Evolutionary conservation across 208 protist genomes (phyloP).

Genomic region (Trypanosoma mega): DNA sequence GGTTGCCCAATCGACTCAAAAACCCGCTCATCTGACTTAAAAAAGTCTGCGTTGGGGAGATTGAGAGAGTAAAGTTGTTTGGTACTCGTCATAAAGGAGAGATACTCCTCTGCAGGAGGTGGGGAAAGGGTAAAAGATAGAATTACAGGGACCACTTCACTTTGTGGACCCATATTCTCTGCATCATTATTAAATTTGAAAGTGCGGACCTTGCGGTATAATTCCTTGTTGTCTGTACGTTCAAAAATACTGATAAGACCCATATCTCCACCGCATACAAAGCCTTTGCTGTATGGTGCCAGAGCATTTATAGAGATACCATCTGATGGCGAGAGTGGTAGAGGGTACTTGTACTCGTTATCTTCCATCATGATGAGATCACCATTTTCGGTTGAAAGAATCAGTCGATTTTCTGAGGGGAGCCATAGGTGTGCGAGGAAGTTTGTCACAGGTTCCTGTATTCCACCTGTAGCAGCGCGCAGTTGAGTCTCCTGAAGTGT

Average conservation of each 20-base stretch:
- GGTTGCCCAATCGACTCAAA: constrained; percentile 91
- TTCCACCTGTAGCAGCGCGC: constrained; percentile 46
- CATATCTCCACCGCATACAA: constrained; percentile 94
- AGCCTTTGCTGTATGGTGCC: constrained; percentile 91
- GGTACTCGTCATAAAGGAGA: constrained; percentile 91
- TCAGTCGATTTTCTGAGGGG: constrained; percentile 74
- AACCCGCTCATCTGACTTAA: constrained; percentile 88
- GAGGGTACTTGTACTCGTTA: constrained; percentile 81
- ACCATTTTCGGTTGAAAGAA: constrained; percentile 92
- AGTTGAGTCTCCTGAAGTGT: constrained; percentile 76
- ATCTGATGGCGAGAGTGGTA: constrained; percentile 86
- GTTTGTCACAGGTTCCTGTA: constrained; percentile 74
- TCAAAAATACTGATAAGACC: constrained; percentile 94
- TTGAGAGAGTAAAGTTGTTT: constrained; percentile 94
- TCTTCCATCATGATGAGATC: constrained; percentile 94
- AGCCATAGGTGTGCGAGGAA: constrained; percentile 95
- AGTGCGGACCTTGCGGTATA: constrained; percentile 93
- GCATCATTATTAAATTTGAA: constrained; percentile 86
- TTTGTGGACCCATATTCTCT: constrained; percentile 31
- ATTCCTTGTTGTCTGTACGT: constrained; percentile 87
- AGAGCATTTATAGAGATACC: constrained; percentile 88
- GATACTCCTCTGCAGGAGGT: constrained; percentile 84
- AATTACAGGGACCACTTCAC: constrained; percentile 67
- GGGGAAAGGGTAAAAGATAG: constrained; percentile 85
- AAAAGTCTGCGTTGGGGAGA: constrained; percentile 93